Conservation (phyloP, 441 rosid species). For the Manihot esculenta region DNA sequence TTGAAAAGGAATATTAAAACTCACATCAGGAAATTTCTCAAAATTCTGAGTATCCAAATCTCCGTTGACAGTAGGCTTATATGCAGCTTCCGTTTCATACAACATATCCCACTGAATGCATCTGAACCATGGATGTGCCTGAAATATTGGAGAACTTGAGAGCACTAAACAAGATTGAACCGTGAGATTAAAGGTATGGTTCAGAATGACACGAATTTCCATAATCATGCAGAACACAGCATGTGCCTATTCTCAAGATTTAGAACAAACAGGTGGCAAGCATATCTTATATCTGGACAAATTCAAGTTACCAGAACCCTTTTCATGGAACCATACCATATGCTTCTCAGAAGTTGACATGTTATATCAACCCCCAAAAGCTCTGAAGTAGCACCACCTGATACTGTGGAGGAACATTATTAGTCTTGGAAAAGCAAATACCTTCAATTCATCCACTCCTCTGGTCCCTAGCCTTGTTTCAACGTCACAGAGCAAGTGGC, state of each 20-base stretch:
- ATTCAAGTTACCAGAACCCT: conserved; percentile 8
- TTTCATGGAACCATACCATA: conserved; percentile 2
- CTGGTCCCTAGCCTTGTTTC: conserved; percentile 85
- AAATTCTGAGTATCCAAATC: conserved; percentile 94
- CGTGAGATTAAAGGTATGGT: neutral
- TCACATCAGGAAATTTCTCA: conserved; percentile 94
- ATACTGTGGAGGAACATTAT: conserved; percentile 3
- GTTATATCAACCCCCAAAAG: conserved; percentile 10
- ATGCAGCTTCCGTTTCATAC: conserved; percentile 83
- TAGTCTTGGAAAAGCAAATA: conserved; percentile 28
- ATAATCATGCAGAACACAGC: conserved; percentile 16
- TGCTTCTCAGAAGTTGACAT: conserved; percentile 8
- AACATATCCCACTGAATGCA: conserved; percentile 75
- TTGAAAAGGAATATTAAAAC: conserved; percentile 20
- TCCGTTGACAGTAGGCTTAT: conserved; percentile 75
- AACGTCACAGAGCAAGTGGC: conserved; percentile 88
- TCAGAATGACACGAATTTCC: neutral
- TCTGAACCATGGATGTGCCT: conserved; percentile 83
- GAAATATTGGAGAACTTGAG: conserved; percentile 23
- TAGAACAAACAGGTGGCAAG: conserved; percentile 3
- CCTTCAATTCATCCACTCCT: conserved; percentile 91
- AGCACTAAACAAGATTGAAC: conserved; percentile 16
- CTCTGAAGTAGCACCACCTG: conserved; percentile 11
- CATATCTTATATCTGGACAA: neutral
- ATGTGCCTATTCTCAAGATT: neutral